phyloP scores from a whole-genome alignment of 2,329 filamentous ascomycete genomes.

The Byssoonygena ceratinophila region DNA sequence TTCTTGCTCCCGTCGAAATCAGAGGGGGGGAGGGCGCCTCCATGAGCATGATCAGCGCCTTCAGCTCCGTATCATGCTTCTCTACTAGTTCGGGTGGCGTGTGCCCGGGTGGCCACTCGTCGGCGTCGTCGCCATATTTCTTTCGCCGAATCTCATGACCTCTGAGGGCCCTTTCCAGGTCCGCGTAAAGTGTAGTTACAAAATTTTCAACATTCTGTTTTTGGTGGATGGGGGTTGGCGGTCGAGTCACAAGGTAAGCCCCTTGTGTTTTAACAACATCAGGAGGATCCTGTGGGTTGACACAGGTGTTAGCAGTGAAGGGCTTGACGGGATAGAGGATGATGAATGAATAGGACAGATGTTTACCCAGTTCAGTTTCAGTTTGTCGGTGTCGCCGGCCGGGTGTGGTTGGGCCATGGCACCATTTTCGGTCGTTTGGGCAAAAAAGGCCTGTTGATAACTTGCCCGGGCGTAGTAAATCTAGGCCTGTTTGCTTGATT shows the following conservation, averaged over 20 bases:
- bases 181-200: background rate
- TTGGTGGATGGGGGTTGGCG: background rate
- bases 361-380: background rate
- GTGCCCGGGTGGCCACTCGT: background rate
- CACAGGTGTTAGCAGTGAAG: background rate
- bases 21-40: background rate
- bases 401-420: background rate
- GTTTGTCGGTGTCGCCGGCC: background rate
- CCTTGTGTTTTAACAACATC: background rate
- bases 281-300: background rate
- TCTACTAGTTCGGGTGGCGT: background rate
- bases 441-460: background rate
- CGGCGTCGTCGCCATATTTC: background rate
- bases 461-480: background rate
- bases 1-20: background rate
- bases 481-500: background rate
- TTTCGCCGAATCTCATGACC: background rate
- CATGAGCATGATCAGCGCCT: background rate
- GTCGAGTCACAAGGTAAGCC: background rate
- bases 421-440: background rate
- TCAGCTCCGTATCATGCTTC: background rate
- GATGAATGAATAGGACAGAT: background rate
- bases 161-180: background rate
- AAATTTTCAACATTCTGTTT: constrained; percentile 1
- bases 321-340: background rate